Base-by-base conservation (phyloP, 2,329 filamentous ascomycete genomes). In the Coniosporium tulheliwenetii region DNA sequence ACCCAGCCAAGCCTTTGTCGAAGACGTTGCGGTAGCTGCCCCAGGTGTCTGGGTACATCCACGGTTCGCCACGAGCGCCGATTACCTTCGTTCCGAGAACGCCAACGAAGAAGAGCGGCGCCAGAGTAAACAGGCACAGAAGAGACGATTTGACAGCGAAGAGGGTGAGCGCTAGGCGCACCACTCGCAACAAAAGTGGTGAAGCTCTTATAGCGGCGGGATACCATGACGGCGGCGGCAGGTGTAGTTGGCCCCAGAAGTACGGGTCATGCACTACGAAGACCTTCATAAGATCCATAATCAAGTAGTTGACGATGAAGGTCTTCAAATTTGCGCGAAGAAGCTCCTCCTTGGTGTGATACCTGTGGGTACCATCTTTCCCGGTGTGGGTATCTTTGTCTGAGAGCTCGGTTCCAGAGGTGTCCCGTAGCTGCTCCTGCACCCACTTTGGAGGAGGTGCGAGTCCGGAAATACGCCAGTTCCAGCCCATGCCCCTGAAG, bases 211-310 rank as follows among this genome's bases (percentile, higher is more conserved):
- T 44, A 8, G 53, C 53, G 26, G 43, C 71, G 52, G 57, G 70
- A 49, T 53, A 63, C 40, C 44, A 77, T 58, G 44, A 64, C 45
- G 47, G 67, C 48, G 51, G 58, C 19, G 19, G 19, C 51, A 33
- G 32, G 32, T 33, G 32, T 13, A 8, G 62, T 60, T 56, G 44
- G 35, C 68, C 67, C 59, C 69, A 69, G 59, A 87, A 93, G 62
- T 89, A 93, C 0, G 81, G 78, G 51, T 96, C 89, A 40, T 74
- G 71, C 48, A 79, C 77, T 64, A 85, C 78, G 45, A 76, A 46
- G 1, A 77, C 69, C 51, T 81, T 82, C 40, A 84, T 58, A 5
- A 76, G 43, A 57, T 95, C 89, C 8, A 94, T 63, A 7, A 73
- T 45, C 10, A 91, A 47, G 53, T 84, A 91, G 47, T 67, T 65